Evolutionary conservation across 768 basidiomycete species (phyloP).

Genomic region (Psilocybe azurescens): DNA sequence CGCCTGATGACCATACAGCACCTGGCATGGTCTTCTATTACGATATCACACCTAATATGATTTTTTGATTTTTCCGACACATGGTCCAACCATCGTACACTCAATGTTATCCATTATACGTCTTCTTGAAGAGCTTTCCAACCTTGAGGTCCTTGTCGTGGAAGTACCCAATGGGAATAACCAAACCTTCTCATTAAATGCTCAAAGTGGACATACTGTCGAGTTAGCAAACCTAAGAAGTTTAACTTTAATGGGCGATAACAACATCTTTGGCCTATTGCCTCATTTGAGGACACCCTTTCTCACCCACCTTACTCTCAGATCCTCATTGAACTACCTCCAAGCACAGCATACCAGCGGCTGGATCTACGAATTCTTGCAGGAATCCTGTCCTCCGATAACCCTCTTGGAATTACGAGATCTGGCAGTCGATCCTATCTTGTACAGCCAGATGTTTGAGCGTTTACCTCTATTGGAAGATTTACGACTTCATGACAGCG

Average conservation of each 20-base stretch:
- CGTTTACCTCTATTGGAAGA: conserved; percentile 46
- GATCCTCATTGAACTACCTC: conserved; percentile 24
- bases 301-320: conserved; percentile 21
- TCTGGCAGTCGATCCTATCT: conserved; percentile 44
- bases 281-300: conserved; percentile 35
- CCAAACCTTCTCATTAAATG: conserved; percentile 28
- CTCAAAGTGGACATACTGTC: conserved; percentile 20
- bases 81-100: conserved; percentile 16
- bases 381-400: conserved; percentile 35
- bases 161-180: conserved; percentile 37
- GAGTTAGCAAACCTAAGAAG: conserved; percentile 29
- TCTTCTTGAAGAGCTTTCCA: conserved; percentile 42
- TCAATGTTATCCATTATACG: conserved; percentile 30
- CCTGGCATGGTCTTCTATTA: too few relatives aligned
- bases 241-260: conserved; percentile 33
- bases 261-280: conserved; percentile 35
- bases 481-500: conserved; percentile 61
- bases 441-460: conserved; percentile 36
- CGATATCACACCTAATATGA: too few relatives aligned
- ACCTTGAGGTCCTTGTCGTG: conserved; percentile 47
- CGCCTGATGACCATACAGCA: too few relatives aligned
- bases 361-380: conserved; percentile 31
- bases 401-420: conserved; percentile 54
- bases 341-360: conserved; percentile 19
- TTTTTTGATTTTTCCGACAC: too few relatives aligned